Percentiles rank a stretch among this genome's conserved stretches.
Evolutionary conservation across 176 grass and related monocot species (phyloP).

Genomic region (Stipa capillata): DNA sequence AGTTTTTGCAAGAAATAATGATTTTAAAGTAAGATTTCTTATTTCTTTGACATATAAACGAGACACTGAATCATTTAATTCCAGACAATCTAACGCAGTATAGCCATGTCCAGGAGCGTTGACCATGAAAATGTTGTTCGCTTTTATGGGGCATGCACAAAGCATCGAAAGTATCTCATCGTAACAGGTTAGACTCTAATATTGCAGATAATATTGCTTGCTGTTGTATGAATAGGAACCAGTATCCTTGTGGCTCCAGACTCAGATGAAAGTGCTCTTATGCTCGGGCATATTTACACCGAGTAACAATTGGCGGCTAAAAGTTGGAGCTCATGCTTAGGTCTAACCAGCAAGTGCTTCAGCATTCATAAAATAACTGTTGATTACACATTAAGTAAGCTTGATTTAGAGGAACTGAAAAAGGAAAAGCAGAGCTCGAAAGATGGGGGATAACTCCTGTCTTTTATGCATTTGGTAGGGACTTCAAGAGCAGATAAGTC

Average conservation of each 20-base stretch:
- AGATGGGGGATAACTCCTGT: conserved; percentile 23
- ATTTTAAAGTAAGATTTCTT: conserved; percentile 68
- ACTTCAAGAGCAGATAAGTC: conserved; percentile 9
- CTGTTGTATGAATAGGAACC: background rate
- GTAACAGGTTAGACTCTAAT: conserved; percentile 63
- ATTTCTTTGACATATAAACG: background rate
- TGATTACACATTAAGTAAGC: background rate
- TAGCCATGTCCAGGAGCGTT: conserved; percentile 60
- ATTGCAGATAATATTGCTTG: background rate
- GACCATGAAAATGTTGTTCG: conserved; percentile 74
- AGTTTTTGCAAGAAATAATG: conserved; percentile 92
- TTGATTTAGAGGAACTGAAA: background rate
- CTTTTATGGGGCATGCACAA: conserved; percentile 77
- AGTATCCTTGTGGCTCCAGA: background rate
- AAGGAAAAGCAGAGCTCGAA: background rate
- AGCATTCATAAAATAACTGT: background rate
- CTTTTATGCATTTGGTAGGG: conserved; percentile 24
- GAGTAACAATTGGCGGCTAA: background rate
- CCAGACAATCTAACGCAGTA: conserved; percentile 3
- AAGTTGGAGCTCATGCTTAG: background rate
- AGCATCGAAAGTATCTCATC: conserved; percentile 64
- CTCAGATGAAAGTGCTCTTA: background rate
- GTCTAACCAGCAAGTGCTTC: background rate
- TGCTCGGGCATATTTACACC: background rate
- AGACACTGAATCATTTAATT: conserved; percentile 14